Evolutionary conservation across 2,329 filamentous ascomycete species (phyloP), one percentile per base, ranked within the genome.

Genomic region (Aspergillus uvarum): DNA sequence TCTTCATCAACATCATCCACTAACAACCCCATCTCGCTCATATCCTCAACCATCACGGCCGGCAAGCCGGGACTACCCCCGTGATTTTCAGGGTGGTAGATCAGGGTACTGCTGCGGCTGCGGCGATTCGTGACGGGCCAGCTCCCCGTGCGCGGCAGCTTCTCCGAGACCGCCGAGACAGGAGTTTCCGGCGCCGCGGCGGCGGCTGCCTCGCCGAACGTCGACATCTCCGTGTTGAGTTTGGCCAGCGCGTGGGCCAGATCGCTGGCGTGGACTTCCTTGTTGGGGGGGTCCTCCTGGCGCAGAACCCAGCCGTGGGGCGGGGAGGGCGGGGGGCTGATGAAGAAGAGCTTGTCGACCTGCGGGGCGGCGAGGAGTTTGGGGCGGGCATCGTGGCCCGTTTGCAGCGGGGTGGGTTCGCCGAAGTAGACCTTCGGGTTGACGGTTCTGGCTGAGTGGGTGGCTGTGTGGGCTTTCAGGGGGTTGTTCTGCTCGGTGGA

Each of bases 281-380:
- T 87, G 73, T 89, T 89, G 5, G 86, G 86, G 11, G 86, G 83
- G 26, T 85, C 86, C 69, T 89, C 86, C 59, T 83, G 80, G 61
- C 81, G 80, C 77, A 85, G 80, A 71, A 85, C 83, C 86, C 86
- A 89, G 51, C 86, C 86, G 71, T 86, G 83, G 2, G 86, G 86
- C 50, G 86, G 86, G 60, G 79, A 82, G 0, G 86, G 86, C 12
- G 86, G 86, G 54, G 86, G 86, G 49, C 79, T 83, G 74, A 89
- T 88, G 74, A 89, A 88, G 80, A 88, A 88, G 49, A 88, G 76
- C 69, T 87, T 87, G 60, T 85, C 81, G 54, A 80, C 77, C 58
- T 87, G 82, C 1, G 86, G 86, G 5, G 81, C 80, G 59, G 83
- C 76, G 10, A 86, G 78, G 58, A 84, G 80, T 54, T 81, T 79